phyloP scores from a whole-genome alignment of 1,284 basidiomycete species.

The Erythrobasidium hasegawianum region DNA sequence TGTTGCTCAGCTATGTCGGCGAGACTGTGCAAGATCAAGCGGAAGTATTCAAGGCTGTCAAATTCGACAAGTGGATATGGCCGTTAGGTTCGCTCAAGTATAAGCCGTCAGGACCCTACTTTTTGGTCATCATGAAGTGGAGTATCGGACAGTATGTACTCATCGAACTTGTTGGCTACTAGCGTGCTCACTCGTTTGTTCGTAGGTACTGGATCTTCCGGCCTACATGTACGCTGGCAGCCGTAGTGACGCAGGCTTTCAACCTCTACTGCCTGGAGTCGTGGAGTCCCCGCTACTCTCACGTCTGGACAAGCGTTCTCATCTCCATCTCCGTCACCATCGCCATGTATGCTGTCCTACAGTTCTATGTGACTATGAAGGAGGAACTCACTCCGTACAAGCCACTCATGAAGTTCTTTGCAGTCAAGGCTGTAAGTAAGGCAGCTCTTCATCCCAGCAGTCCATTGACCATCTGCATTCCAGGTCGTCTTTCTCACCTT shows the following conservation, averaged over 20 bases:
- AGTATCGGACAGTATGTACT: constrained; percentile 77
- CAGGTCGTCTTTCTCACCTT: constrained; percentile 63
- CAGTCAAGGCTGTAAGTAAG: constrained; percentile 62
- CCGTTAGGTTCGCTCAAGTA: constrained; percentile 63
- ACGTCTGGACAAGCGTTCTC: constrained; percentile 62
- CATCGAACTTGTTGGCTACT: constrained; percentile 44
- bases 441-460: too few species aligned
- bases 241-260: constrained; percentile 54
- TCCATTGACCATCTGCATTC: too few species aligned
- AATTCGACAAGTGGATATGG: constrained; percentile 63
- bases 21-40: constrained; percentile 56
- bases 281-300: constrained; percentile 66
- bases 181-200: background rate
- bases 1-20: constrained; percentile 68
- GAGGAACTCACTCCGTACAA: constrained; percentile 59
- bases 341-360: constrained; percentile 67
- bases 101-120: constrained; percentile 63
- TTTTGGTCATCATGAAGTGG: constrained; percentile 74
- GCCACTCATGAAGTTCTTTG: constrained; percentile 66
- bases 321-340: constrained; percentile 70
- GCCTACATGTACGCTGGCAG: constrained; percentile 43
- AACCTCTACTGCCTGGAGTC: constrained; percentile 65
- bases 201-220: constrained; percentile 23
- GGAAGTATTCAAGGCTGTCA: constrained; percentile 55
- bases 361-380: constrained; percentile 58